Evolutionary conservation across 805 yeast genomes (phyloP).

Genomic region (Kuraishia capsulata): DNA sequence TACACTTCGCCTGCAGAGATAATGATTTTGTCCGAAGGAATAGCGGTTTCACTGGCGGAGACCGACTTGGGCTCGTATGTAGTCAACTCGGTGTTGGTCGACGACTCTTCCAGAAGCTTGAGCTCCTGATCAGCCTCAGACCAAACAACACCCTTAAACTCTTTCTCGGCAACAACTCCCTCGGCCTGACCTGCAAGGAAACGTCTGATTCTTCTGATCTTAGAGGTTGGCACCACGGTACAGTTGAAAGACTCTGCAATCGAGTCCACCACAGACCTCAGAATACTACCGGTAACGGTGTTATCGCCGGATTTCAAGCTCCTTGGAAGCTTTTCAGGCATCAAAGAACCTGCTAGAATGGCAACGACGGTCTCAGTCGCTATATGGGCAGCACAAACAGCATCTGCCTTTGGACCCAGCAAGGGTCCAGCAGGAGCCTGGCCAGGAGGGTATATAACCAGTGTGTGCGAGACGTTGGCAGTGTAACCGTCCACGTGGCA

Average conservation of each 20-base stretch:
- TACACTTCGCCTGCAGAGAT: constrained; percentile 82
- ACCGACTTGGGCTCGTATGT: constrained; percentile 26
- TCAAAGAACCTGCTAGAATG: constrained; percentile 60
- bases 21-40: constrained; percentile 68
- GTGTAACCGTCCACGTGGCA: constrained; percentile 96
- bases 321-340: constrained; percentile 70
- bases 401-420: constrained; percentile 81
- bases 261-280: constrained; percentile 74
- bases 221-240: constrained; percentile 84
- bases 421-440: constrained; percentile 64
- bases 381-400: constrained; percentile 78
- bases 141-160: constrained; percentile 89
- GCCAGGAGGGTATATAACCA: constrained; percentile 68
- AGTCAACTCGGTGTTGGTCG: constrained; percentile 20
- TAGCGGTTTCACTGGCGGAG: constrained; percentile 40
- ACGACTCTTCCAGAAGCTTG: constrained; percentile 34
- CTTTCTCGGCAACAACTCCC: constrained; percentile 84
- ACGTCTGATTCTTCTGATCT: constrained; percentile 84
- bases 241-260: constrained; percentile 81
- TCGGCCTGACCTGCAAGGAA: constrained; percentile 95
- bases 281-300: constrained; percentile 54
- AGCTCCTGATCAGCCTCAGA: constrained; percentile 74
- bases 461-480: constrained; percentile 75
- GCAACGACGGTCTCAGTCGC: constrained; percentile 83
- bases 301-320: constrained; percentile 29